phyloP scores from a whole-genome alignment of 2,329 filamentous ascomycete species.

The Canariomyces notabilis region DNA sequence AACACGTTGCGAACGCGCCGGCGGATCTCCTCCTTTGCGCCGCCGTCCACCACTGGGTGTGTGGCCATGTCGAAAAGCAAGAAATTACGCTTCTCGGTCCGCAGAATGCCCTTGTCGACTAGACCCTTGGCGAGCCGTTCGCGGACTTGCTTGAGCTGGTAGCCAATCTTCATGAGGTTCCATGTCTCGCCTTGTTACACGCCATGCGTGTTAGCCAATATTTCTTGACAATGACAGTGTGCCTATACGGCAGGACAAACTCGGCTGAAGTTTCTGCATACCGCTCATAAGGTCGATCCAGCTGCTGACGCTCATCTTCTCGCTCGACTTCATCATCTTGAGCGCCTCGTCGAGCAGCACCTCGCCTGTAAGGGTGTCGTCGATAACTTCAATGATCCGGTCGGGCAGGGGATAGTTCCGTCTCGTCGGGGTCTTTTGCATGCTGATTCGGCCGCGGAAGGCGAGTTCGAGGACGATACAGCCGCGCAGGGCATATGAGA shows the following conservation, averaged over 20 bases:
- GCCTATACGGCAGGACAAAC: too few relatives aligned
- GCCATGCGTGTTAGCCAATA: constrained; percentile 13
- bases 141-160: constrained; percentile 98
- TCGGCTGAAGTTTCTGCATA: too few relatives aligned
- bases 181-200: constrained; percentile 78
- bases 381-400: constrained; percentile 91
- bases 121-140: constrained; percentile 95
- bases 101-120: constrained; percentile 96
- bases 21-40: constrained; percentile 95
- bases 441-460: constrained; percentile 91
- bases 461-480: constrained; percentile 98
- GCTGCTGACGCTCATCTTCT: constrained; percentile 99
- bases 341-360: constrained; percentile 94
- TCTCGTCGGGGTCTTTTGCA: constrained; percentile 93
- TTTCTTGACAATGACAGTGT: too few relatives aligned
- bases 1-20: constrained; percentile 87
- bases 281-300: constrained; percentile 99
- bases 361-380: constrained; percentile 93
- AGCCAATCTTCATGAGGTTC: constrained; percentile 99
- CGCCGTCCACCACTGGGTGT: constrained; percentile 91
- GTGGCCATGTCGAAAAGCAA: constrained; percentile 99
- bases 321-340: constrained; percentile 99
- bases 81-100: constrained; percentile 99
- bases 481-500: constrained; percentile 92
- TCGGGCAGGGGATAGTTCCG: constrained; percentile 90